Evolutionary conservation across 2,329 filamentous ascomycete genomes (phyloP).

Genomic region (Aureobasidium sp.): DNA sequence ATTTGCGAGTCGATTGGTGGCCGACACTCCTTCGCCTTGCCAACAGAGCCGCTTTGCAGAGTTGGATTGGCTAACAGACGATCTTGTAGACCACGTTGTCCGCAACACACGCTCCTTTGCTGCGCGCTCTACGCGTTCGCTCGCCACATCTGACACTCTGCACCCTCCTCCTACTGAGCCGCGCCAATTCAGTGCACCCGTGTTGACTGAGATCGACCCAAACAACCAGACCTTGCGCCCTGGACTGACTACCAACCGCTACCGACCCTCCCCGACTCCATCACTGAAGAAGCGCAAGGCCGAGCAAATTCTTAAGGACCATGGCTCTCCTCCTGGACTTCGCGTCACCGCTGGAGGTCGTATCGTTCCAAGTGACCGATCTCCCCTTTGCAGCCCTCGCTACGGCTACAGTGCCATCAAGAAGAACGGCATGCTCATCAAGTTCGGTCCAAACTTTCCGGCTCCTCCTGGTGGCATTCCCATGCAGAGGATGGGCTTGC

Average conservation of each 20-base stretch:
- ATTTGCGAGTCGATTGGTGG: constrained; percentile 7
- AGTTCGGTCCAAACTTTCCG: constrained; percentile 28
- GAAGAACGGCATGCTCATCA: constrained; percentile 29
- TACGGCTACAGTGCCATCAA: constrained; percentile 31
- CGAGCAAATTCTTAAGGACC: constrained; percentile 41
- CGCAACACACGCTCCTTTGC: constrained; percentile 29
- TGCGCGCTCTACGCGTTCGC: constrained; percentile 27
- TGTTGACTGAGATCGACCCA: constrained; percentile 26
- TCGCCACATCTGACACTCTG: constrained; percentile 21
- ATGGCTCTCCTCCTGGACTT: constrained; percentile 42
- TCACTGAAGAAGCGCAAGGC: constrained; percentile 43
- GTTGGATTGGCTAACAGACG: constrained; percentile 13
- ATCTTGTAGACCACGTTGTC: constrained; percentile 27
- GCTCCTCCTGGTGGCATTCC: constrained; percentile 20
- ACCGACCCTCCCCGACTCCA: constrained; percentile 38
- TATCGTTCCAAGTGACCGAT: constrained; percentile 40
- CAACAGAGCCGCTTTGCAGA: background rate
- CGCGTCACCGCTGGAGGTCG: constrained; percentile 45
- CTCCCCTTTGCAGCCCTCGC: constrained; percentile 30
- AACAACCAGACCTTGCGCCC: constrained; percentile 23
- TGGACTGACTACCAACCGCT: constrained; percentile 15
- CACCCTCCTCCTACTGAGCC: constrained; percentile 19
- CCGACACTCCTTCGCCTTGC: constrained; percentile 16
- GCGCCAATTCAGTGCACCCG: constrained; percentile 13
- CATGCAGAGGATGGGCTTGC: constrained; percentile 18